Conservation (phyloP, 306 rosid species). For the Luffa acutangula region DNA sequence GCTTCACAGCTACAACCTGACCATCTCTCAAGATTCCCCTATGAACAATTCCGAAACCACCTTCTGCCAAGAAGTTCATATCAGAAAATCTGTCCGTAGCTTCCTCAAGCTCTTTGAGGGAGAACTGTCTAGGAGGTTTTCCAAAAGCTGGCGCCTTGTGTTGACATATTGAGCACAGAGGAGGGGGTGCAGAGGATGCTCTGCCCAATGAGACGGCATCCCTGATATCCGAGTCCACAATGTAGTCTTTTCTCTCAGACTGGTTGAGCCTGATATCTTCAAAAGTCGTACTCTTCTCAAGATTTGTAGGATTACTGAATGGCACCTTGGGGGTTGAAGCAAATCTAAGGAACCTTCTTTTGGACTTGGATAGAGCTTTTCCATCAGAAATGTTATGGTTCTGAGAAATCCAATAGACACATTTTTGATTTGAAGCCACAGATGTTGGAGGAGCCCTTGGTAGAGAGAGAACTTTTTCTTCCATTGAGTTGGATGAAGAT, state of each 20-base stretch:
- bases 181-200: constrained; percentile 70
- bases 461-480: constrained; percentile 31
- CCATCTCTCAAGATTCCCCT: constrained; percentile 69
- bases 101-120: constrained; percentile 58
- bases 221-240: constrained; percentile 32
- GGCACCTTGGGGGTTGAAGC: constrained; percentile 44
- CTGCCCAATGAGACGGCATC: constrained; percentile 63
- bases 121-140: constrained; percentile 84
- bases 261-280: constrained; percentile 23
- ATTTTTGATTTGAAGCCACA: constrained; percentile 25
- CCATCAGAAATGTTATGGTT: constrained; percentile 30
- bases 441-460: constrained; percentile 28
- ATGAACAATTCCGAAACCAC: constrained; percentile 84
- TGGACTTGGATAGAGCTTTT: constrained; percentile 29
- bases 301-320: constrained; percentile 18
- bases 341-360: constrained; percentile 18
- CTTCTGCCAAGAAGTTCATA: constrained; percentile 61
- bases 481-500: constrained; percentile 29
- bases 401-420: constrained; percentile 45
- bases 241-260: constrained; percentile 29
- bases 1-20: constrained; percentile 92
- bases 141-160: constrained; percentile 83
- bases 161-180: constrained; percentile 79
- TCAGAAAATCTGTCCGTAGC: constrained; percentile 71
- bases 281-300: background rate